Conservation (phyloP, 2,329 filamentous ascomycete species). For the Exophiala oligosperma region DNA sequence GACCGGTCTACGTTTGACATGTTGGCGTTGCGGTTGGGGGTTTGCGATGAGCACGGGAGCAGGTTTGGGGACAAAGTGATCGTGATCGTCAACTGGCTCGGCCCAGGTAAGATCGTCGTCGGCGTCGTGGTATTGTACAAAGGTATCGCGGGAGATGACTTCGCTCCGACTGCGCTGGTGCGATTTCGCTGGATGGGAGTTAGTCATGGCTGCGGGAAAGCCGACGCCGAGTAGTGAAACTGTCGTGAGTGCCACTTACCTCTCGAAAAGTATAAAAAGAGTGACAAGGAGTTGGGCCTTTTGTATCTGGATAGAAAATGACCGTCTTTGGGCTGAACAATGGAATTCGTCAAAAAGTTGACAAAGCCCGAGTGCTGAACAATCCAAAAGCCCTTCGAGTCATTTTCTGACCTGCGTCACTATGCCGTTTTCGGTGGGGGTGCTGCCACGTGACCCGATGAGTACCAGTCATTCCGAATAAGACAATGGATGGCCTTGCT, state of each 20-base stretch:
- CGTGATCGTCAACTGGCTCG: constrained; percentile 15
- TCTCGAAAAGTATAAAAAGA: constrained; percentile 3
- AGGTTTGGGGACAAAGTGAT: background rate
- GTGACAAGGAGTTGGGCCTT: constrained; percentile 18
- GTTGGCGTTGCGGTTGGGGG: background rate
- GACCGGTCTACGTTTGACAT: constrained; percentile 20
- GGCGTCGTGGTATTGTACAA: constrained; percentile 14
- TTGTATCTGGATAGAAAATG: background rate
- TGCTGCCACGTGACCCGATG: too few species aligned
- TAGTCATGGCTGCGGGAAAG: constrained; percentile 18
- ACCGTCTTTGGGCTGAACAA: constrained; percentile 11
- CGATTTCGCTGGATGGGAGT: constrained; percentile 10
- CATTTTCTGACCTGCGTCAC: too few species aligned
- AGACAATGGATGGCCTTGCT: too few species aligned
- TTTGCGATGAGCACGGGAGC: background rate
- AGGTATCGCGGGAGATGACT: background rate
- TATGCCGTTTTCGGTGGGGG: too few species aligned
- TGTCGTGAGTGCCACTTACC: constrained; percentile 7
- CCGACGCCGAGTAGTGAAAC: background rate
- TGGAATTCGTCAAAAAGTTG: constrained; percentile 3
- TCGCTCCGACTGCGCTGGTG: background rate
- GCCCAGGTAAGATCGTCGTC: constrained; percentile 12
- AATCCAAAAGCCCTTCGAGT: background rate
- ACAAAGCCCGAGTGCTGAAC: constrained; percentile 13
- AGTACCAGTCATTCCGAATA: too few species aligned